Evolutionary conservation across 2,329 filamentous ascomycete species (phyloP).

Genomic region (Penicillium sp.): DNA sequence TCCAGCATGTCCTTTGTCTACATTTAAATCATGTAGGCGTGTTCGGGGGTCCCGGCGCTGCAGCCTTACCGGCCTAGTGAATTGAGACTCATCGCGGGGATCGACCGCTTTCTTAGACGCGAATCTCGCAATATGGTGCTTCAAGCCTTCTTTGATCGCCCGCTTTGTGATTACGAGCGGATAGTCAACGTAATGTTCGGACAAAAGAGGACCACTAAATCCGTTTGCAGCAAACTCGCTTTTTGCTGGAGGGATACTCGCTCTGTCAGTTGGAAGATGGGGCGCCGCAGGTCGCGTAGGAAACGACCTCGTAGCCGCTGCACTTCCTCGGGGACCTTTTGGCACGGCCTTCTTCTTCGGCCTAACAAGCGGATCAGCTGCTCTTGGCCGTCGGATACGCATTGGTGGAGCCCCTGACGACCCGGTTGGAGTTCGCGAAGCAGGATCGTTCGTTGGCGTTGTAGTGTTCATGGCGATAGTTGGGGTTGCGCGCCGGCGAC

Average conservation of each 20-base stretch:
- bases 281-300: conserved; percentile 28
- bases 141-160: conserved; percentile 75
- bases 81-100: conserved; percentile 77
- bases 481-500: background rate
- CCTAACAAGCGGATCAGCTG: conserved; percentile 67
- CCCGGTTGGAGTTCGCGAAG: conserved; percentile 54
- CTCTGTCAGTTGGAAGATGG: conserved; percentile 28
- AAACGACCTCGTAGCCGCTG: conserved; percentile 31
- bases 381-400: conserved; percentile 55
- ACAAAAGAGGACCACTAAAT: conserved; percentile 49
- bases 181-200: conserved; percentile 56
- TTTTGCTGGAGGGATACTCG: conserved; percentile 26
- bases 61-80: conserved; percentile 83
- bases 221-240: conserved; percentile 45
- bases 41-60: conserved; percentile 86
- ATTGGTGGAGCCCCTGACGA: conserved; percentile 50
- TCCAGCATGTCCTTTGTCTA: conserved; percentile 45
- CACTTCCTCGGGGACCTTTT: conserved; percentile 31
- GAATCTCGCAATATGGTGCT: conserved; percentile 87
- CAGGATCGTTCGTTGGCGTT: conserved; percentile 50
- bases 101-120: conserved; percentile 67
- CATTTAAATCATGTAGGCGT: conserved; percentile 59
- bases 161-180: conserved; percentile 85
- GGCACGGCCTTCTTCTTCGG: conserved; percentile 56
- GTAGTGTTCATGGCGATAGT: conserved; percentile 32